phyloP scores from a whole-genome alignment of 495 filamentous ascomycete genomes.

The Aspergillus baeticus region DNA sequence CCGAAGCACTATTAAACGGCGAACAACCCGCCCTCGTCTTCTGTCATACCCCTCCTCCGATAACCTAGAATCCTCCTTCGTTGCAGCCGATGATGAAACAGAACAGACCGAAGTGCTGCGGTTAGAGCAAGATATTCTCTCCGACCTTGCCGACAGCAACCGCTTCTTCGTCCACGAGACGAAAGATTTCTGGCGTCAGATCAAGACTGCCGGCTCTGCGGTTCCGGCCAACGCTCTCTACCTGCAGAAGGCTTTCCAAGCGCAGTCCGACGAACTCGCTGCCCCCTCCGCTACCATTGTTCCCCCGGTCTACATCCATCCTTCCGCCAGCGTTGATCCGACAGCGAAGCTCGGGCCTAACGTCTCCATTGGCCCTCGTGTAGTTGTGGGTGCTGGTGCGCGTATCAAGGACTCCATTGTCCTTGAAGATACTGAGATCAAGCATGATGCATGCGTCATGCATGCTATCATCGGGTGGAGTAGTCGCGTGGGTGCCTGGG shows the following conservation, averaged over 20 bases:
- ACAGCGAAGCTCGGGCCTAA: constrained; percentile 97
- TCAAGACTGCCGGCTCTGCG: constrained; percentile 97
- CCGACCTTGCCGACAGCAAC: constrained; percentile 94
- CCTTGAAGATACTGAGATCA: constrained; percentile 91
- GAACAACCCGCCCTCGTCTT: constrained; percentile 85
- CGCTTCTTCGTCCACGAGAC: constrained; percentile 99
- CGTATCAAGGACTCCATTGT: constrained; percentile 96
- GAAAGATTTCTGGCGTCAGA: constrained; percentile 99
- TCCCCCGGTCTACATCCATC: constrained; percentile 95
- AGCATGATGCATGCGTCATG: constrained; percentile 93
- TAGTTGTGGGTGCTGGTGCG: constrained; percentile 77
- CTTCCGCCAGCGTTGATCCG: constrained; percentile 86
- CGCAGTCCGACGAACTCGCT: constrained; percentile 76
- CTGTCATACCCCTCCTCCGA: constrained; percentile 94
- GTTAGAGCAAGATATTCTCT: constrained; percentile 95
- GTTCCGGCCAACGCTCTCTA: constrained; percentile 98
- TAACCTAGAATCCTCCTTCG: constrained; percentile 80
- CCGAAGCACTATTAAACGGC: constrained; percentile 91
- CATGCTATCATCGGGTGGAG: constrained; percentile 98
- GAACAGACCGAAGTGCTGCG: constrained; percentile 86
- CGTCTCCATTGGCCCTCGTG: constrained; percentile 90
- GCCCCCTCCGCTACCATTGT: constrained; percentile 86
- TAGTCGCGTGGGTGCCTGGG: constrained; percentile 95
- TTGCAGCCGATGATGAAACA: constrained; percentile 72
- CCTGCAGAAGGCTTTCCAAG: constrained; percentile 90